Evolutionary conservation across 768 basidiomycete genomes (phyloP).

Genomic region (Suillus variegatus): DNA sequence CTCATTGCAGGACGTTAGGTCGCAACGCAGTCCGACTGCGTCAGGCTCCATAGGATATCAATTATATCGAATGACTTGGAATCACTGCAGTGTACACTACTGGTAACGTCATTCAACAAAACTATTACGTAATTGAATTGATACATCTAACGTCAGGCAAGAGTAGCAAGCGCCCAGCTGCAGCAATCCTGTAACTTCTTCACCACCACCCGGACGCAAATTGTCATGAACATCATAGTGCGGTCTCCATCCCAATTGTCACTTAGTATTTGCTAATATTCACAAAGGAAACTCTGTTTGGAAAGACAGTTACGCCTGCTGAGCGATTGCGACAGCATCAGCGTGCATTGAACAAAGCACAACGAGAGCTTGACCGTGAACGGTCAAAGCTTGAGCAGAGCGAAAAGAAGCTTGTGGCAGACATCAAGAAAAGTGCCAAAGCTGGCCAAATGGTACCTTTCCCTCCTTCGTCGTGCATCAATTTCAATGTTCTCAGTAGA

Average conservation of each 20-base stretch:
- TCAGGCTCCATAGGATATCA: constrained; percentile 42
- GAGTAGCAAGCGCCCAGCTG: background rate
- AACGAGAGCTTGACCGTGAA: constrained; percentile 97
- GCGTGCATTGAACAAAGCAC: constrained; percentile 92
- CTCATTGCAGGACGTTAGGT: constrained; percentile 55
- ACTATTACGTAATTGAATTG: background rate
- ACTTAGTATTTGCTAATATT: constrained; percentile 16
- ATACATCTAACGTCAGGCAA: background rate
- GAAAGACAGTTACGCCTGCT: constrained; percentile 91
- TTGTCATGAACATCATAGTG: constrained; percentile 80
- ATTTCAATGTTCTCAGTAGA: constrained; percentile 50
- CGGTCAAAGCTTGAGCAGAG: constrained; percentile 90
- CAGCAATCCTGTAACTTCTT: background rate
- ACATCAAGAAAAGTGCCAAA: constrained; percentile 97
- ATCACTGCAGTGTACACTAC: no score
- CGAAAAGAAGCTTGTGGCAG: constrained; percentile 94
- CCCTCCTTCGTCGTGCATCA: constrained; percentile 9
- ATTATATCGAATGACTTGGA: background rate
- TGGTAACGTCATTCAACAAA: no score
- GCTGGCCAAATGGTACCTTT: constrained; percentile 84
- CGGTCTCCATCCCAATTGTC: background rate
- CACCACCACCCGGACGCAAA: constrained; percentile 11
- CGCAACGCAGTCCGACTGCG: constrained; percentile 65
- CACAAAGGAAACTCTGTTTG: constrained; percentile 91
- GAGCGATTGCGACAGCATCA: constrained; percentile 97